Evolutionary conservation across 495 filamentous ascomycete genomes (phyloP).

Genomic region (Aspergillus mulundensis): DNA sequence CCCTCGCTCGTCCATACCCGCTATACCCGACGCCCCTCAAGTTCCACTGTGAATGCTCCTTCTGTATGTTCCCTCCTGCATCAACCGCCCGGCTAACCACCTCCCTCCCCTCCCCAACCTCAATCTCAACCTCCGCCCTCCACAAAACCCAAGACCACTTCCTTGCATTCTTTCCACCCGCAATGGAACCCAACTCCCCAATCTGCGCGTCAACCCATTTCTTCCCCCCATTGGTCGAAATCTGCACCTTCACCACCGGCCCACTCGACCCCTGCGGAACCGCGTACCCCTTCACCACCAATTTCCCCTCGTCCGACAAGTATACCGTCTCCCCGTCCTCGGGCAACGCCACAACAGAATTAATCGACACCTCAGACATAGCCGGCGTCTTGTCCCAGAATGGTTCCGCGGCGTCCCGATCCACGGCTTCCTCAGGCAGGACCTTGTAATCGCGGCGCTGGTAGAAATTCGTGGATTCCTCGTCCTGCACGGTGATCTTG

Average conservation of each 20-base stretch:
- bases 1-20: conserved; percentile 53
- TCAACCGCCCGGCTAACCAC: conserved; percentile 53
- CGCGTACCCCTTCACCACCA: conserved; percentile 55
- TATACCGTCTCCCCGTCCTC: conserved; percentile 33
- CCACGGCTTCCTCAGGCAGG: conserved; percentile 53
- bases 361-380: conserved; percentile 61
- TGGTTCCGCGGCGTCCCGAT: conserved; percentile 45
- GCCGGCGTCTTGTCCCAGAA: conserved; percentile 52
- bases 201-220: conserved; percentile 43
- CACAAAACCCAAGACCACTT: conserved; percentile 50
- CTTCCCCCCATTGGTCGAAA: conserved; percentile 44
- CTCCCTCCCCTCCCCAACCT: conserved; percentile 27
- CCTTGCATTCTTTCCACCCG: background rate
- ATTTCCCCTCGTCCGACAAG: conserved; percentile 28
- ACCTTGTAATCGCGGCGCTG: conserved; percentile 62
- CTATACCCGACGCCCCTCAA: conserved; percentile 58
- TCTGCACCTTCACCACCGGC: conserved; percentile 50
- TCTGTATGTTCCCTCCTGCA: conserved; percentile 46
- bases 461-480: conserved; percentile 56
- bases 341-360: conserved; percentile 52
- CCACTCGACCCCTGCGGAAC: conserved; percentile 50
- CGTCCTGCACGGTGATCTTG: conserved; percentile 53
- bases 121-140: conserved; percentile 34
- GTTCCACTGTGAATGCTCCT: conserved; percentile 49
- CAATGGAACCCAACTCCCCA: no score